Percentiles rank a stretch among this genome's conserved stretches.
Evolutionary conservation across 352 stramenopile genomes (phyloP).

Genomic region (Pythium oligandrum): DNA sequence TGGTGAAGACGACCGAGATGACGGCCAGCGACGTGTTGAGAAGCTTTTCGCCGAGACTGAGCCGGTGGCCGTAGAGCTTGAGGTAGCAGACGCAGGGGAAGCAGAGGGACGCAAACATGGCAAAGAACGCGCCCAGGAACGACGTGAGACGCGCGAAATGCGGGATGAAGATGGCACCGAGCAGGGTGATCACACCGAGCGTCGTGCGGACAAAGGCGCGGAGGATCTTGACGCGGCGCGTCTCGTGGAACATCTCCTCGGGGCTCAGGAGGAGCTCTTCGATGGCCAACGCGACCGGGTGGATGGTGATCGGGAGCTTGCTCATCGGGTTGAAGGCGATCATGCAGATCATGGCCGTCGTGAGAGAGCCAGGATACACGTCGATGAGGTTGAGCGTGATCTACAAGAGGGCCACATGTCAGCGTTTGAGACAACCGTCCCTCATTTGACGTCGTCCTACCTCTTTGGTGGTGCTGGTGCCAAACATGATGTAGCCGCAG

Average conservation of each 20-base stretch:
- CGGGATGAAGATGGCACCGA: slow-evolving; percentile 69
- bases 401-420: background rate
- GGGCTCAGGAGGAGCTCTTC: slow-evolving; percentile 68
- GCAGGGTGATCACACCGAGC: slow-evolving; percentile 46
- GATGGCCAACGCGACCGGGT: slow-evolving; percentile 72
- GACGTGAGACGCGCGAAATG: slow-evolving; percentile 84
- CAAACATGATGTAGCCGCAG: slow-evolving; percentile 82
- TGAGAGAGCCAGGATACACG: slow-evolving; percentile 52
- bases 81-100: slow-evolving; percentile 83
- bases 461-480: slow-evolving; percentile 73
- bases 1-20: slow-evolving; percentile 62
- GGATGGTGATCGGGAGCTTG: slow-evolving; percentile 84
- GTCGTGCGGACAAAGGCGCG: slow-evolving; percentile 60
- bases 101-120: slow-evolving; percentile 78
- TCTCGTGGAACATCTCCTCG: slow-evolving; percentile 25
- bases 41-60: slow-evolving; percentile 43
- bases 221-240: slow-evolving; percentile 37
- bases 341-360: slow-evolving; percentile 66
- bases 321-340: slow-evolving; percentile 86
- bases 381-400: slow-evolving; percentile 80
- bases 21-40: slow-evolving; percentile 52
- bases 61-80: slow-evolving; percentile 59
- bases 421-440: background rate
- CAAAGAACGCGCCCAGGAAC: slow-evolving; percentile 83
- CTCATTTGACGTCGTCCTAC: slow-evolving; percentile 2